Conservation (phyloP, 805 yeast genomes). For the Blastobotrys mokoenaii region DNA sequence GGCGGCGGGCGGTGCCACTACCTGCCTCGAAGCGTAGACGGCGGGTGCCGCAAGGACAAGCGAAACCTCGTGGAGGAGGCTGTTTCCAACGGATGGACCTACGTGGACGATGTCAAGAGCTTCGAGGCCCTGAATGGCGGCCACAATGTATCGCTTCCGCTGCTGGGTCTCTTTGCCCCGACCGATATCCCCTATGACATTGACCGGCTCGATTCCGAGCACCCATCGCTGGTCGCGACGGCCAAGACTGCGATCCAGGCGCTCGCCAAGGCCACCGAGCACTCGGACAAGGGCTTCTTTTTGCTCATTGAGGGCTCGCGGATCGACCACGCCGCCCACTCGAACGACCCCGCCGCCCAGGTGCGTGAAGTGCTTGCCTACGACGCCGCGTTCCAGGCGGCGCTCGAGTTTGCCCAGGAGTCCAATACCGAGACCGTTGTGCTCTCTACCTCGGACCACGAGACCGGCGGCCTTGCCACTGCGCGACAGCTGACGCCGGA, state of each 20-base stretch:
- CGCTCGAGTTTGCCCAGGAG: constrained; percentile 56
- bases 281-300: constrained; percentile 79
- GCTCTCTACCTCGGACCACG: constrained; percentile 86
- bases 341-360: constrained; percentile 90
- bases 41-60: constrained; percentile 65
- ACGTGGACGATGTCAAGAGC: constrained; percentile 42
- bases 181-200: constrained; percentile 78
- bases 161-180: constrained; percentile 67
- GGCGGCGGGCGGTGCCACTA: constrained; percentile 91
- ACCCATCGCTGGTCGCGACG: constrained; percentile 77
- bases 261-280: constrained; percentile 54
- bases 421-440: constrained; percentile 70
- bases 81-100: constrained; percentile 49
- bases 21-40: constrained; percentile 42
- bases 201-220: constrained; percentile 52
- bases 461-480: constrained; percentile 89
- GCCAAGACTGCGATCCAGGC: constrained; percentile 66
- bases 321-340: constrained; percentile 93
- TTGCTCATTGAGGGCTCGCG: constrained; percentile 84
- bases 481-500: constrained; percentile 62
- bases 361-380: constrained; percentile 85
- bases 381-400: constrained; percentile 73
- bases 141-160: constrained; percentile 59
- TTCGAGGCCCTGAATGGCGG: constrained; percentile 55
- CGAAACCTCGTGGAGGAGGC: constrained; percentile 64